Conservation (phyloP, 768 basidiomycete species). For the Phanerochaete carnosa region DNA sequence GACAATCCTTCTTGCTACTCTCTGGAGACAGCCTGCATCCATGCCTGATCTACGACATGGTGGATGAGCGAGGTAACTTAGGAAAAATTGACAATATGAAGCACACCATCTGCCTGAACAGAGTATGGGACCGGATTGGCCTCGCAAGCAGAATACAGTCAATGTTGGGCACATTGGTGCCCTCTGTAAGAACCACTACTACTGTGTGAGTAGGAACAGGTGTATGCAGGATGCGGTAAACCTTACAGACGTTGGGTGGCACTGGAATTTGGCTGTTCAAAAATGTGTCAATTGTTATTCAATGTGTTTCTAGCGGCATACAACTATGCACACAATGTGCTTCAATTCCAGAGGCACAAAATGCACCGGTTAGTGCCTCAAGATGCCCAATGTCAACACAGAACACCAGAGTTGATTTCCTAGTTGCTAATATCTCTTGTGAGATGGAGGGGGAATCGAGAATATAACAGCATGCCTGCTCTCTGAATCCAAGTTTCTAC, state of each 20-base stretch:
- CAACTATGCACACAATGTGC: slow-evolving; percentile 75
- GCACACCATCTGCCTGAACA: slow-evolving; percentile 89
- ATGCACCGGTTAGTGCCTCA: slow-evolving; percentile 63
- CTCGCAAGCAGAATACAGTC: slow-evolving; percentile 88
- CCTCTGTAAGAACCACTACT: slow-evolving; percentile 85
- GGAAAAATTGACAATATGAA: background rate
- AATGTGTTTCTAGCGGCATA: slow-evolving; percentile 64
- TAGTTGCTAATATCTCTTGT: slow-evolving; percentile 36
- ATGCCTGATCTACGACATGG: slow-evolving; percentile 70
- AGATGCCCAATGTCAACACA: slow-evolving; percentile 86
- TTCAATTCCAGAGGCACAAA: slow-evolving; percentile 74
- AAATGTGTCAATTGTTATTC: slow-evolving; percentile 62
- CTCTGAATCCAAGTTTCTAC: slow-evolving; percentile 84
- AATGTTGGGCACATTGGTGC: slow-evolving; percentile 91
- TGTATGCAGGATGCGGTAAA: background rate
- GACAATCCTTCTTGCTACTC: slow-evolving; percentile 82
- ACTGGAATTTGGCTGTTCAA: slow-evolving; percentile 75
- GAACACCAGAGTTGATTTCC: slow-evolving; percentile 91
- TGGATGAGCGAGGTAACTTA: background rate
- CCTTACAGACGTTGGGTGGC: slow-evolving; percentile 82
- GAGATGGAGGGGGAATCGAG: background rate
- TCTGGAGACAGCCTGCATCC: slow-evolving; percentile 83
- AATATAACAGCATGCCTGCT: slow-evolving; percentile 50
- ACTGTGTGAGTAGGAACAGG: background rate
- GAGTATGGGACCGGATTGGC: slow-evolving; percentile 86